Base-by-base conservation (phyloP, 768 basidiomycete species). In the Auricularia cornea region DNA sequence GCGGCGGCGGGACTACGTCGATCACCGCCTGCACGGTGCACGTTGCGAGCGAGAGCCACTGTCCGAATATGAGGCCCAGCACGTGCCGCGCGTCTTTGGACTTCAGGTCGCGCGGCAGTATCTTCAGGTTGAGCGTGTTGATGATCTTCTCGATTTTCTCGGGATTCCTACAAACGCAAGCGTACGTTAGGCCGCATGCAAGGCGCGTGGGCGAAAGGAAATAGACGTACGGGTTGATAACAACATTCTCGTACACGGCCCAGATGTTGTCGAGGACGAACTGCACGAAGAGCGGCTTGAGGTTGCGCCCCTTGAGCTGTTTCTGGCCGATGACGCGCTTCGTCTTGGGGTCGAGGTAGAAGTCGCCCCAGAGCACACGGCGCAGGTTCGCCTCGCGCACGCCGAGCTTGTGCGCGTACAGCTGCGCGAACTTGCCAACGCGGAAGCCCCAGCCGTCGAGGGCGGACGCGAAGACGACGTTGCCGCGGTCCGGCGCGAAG, bases 361-460 rank as follows among this genome's bases (percentile, higher is more conserved):
- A 98, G 74, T 98, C 97, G 3, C 97, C 97, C 97, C 97, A 99
- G 5, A 99, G 79, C 10, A 94, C 93, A 60, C 85, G 81, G 64
- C 90, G 81, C 40, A 99, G 77, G 70, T 91, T 95, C 4, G 79
- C 79, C 75, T 98, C 96, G 72, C 90, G 90, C 70, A 98, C 88
- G 30, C 92, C 90, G 14, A 99, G 82, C 73, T 96, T 98, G 41
- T 84, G 80, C 0, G 92, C 89, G 74, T 94, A 98, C 10, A 98
- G 78, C 71, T 94, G 87, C 0, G 97, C 94, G 70, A 99, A 99
- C 71, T 92, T 92, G 54, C 88, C 87, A 8, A 98, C 81, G 52
- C 96, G 84, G 77, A 99, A 99, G 0, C 95, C 97, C 96, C 96
- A 98, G 3, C 96, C 94, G 67, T 98, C 94, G 62, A 98, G 85